Conservation (phyloP, 805 yeast species). For the Candida germanica region DNA sequence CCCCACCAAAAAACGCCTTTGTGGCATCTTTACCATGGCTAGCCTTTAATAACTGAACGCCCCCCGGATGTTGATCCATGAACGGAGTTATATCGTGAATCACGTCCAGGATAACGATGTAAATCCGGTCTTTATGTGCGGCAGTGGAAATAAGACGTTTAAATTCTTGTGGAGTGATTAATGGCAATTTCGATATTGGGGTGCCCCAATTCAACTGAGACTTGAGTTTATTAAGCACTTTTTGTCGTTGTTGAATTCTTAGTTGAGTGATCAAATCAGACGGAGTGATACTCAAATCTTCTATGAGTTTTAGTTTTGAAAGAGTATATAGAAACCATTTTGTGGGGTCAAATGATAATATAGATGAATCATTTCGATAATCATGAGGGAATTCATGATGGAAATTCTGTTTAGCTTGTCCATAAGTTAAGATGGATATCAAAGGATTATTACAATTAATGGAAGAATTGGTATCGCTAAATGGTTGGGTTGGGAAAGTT, state of each 20-base stretch:
- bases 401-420: conserved; percentile 90
- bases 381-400: conserved; percentile 96
- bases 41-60: conserved; percentile 69
- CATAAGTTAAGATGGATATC: conserved; percentile 68
- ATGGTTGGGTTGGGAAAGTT: conserved; percentile 56
- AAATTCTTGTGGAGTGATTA: conserved; percentile 48
- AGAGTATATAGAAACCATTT: conserved; percentile 64
- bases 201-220: conserved; percentile 90
- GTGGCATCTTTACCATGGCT: conserved; percentile 94
- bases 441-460: conserved; percentile 57
- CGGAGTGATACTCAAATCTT: conserved; percentile 59
- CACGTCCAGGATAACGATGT: conserved; percentile 84
- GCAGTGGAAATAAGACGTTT: conserved; percentile 35
- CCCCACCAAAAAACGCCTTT: conserved; percentile 92
- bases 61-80: conserved; percentile 93
- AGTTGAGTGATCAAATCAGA: conserved; percentile 64
- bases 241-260: conserved; percentile 67
- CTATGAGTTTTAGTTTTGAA: conserved; percentile 54
- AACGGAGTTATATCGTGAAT: conserved; percentile 93
- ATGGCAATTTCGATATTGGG: conserved; percentile 83
- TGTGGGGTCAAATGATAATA: conserved; percentile 84
- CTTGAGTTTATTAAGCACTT: conserved; percentile 70
- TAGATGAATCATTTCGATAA: conserved; percentile 69
- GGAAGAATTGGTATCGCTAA: conserved; percentile 62
- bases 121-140: conserved; percentile 46